Percentiles rank a stretch among this genome's conserved stretches.
Conservation (phyloP, 1,139 yeast species). For the Fermentozyma sake region DNA sequence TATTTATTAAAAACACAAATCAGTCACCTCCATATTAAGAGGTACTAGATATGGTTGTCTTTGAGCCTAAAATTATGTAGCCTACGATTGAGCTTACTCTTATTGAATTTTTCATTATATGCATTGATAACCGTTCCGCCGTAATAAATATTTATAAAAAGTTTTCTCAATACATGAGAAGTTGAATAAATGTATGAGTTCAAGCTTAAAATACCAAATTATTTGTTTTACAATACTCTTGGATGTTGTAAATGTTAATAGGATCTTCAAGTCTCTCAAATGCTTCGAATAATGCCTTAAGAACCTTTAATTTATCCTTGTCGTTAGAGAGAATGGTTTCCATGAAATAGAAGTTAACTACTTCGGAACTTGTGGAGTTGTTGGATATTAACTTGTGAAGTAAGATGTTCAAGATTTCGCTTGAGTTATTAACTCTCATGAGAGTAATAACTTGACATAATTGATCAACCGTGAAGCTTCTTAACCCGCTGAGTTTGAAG, state of each 20-base stretch:
- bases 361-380: constrained; percentile 9
- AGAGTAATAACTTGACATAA: constrained; percentile 24
- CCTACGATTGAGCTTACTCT: too few relatives aligned
- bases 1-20: too few relatives aligned
- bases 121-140: too few relatives aligned
- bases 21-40: too few relatives aligned
- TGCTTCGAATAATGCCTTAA: constrained; percentile 19
- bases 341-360: constrained; percentile 27
- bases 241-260: constrained; percentile 14
- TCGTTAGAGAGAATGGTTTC: constrained; percentile 18
- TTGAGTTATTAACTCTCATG: constrained; percentile 21
- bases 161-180: constrained; percentile 2
- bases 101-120: too few relatives aligned
- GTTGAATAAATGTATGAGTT: constrained; percentile 1
- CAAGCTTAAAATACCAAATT: constrained; percentile 5
- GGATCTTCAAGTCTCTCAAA: constrained; percentile 15
- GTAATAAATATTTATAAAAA: too few relatives aligned
- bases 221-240: constrained; percentile 6
- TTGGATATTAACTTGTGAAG: constrained; percentile 22
- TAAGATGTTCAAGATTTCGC: constrained; percentile 24
- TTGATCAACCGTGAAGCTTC: constrained; percentile 18
- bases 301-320: constrained; percentile 14
- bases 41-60: too few relatives aligned
- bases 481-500: constrained; percentile 18
- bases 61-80: too few relatives aligned